Base-by-base conservation (phyloP, 2,329 filamentous ascomycete species). In the Fusarium irregulare region DNA sequence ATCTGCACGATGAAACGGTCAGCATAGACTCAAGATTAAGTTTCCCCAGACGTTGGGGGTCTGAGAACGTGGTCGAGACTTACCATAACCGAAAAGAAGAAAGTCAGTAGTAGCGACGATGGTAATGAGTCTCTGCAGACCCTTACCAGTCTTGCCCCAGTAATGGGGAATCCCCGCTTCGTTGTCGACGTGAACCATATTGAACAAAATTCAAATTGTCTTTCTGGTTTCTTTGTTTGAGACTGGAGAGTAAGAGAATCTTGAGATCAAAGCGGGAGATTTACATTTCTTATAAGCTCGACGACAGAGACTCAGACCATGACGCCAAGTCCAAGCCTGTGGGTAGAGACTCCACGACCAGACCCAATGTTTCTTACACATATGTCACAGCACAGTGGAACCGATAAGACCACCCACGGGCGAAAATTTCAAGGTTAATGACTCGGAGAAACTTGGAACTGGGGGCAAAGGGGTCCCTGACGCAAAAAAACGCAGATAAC, bases 1-100 rank as follows among this genome's bases (percentile, higher is more conserved):
- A 68, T 88, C 86, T 66, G 27, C 28, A 34, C 9, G 3, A 44
- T n/a, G n/a, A 51, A 48, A 53, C 10, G 41, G n/a, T 66, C 23
- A 66, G 61, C 13, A 16, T 49, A 9, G 16, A 20, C 45, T 30
- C 49, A 21, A 27, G 10, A 45, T 42, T 21, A 23, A 21, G 85
- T 77, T 71, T 49, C 20, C 13, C 7, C 1, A 13, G 1, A 6
- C 28, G 14, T 14, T 42, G 12, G 12, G 12, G 28, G 11, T 9
- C 13, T 21, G 41, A 9, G 20, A 10, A 23, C 20, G 14, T 37
- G 18, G 34, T 37, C 28, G 18, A 14, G n/a, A 58, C 64, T 13
- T 54, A 68, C 65, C 65, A 44, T 68, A 68, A 49, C 65, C 65
- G 49, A 68, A 68, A 27, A 68, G 66, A 49, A 69, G 66, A 41